Evolutionary conservation across 345 rosid genomes (phyloP), one percentile per base, ranked within the genome.

Genomic region (Ailanthus altissimus): DNA sequence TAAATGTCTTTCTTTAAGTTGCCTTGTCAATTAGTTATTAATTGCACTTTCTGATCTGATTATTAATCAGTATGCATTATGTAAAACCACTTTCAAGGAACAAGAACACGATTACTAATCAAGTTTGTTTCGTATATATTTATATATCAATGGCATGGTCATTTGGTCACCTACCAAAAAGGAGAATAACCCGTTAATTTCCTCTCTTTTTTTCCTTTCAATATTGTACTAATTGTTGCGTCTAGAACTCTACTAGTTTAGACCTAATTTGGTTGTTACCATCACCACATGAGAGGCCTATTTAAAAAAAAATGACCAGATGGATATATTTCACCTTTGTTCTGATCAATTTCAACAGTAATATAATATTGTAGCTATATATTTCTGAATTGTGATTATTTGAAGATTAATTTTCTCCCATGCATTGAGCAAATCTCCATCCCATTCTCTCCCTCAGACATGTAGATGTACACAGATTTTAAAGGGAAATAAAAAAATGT

Each of bases 81-180:
- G 23, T 50, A 54, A 21, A 16, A 38, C 62, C 51, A 9, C 13
- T 58, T 68, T 32, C 32, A 23, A 38, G 59, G 32, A 61, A 38
- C 36, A 62, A 32, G 5, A 11, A 4, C 23, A 26, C n/a, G 10
- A 54, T 72, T 13, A 1, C 40, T 7, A 20, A 54, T 54, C 6
- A 46, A 20, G 20, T 53, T 42, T n/a, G 46, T 45, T 25, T n/a
- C 16, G 42, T 15, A 32, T 23, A 15, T 12, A 59, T 57, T 6
- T 50, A 3, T 16, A 54, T 20, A 0, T 70, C 45, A 25, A 54
- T 36, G 51, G 40, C 2, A n/a, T 25, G 67, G 66, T 26, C 76
- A 74, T 68, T 80, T 63, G 79, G 79, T 80, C 13, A 75, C 83
- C 83, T 80, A 80, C 76, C 73, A 75, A 71, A 58, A 70, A 54